phyloP scores from a whole-genome alignment of 164 flowering plant genomes.

The Tetrastigma voinierianum region DNA sequence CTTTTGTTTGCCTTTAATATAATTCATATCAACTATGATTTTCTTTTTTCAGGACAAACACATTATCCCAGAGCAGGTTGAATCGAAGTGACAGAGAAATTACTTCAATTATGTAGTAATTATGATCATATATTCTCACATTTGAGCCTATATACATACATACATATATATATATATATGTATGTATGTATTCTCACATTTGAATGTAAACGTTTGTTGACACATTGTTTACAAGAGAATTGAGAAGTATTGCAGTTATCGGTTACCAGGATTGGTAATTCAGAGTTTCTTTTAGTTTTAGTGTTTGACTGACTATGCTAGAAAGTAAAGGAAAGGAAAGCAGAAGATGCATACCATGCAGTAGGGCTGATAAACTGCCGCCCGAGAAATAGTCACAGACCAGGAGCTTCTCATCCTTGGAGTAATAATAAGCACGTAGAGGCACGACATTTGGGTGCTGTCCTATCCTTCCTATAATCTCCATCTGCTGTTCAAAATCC shows the following conservation, averaged over 20 bases:
- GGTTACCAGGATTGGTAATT: background rate
- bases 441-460: constrained; percentile 57
- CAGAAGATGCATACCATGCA: constrained; percentile 46
- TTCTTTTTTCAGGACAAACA: too few relatives aligned
- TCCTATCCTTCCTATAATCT: constrained; percentile 40
- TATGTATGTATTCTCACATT: too few relatives aligned
- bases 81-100: too few relatives aligned
- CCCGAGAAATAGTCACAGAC: constrained; percentile 46
- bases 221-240: too few relatives aligned
- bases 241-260: background rate
- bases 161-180: too few relatives aligned
- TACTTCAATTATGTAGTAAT: too few relatives aligned
- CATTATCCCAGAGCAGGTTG: too few relatives aligned
- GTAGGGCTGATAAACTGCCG: constrained; percentile 46
- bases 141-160: too few relatives aligned
- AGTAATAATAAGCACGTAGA: constrained; percentile 63
- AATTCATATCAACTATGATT: too few relatives aligned
- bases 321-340: background rate
- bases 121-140: too few relatives aligned
- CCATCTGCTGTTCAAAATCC: constrained; percentile 76
- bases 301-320: background rate
- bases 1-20: too few relatives aligned
- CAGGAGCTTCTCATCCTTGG: constrained; percentile 73
- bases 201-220: too few relatives aligned
- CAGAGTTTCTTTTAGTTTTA: background rate